These are phyloP conservation scores for Byssothecium circinans DNA, from an alignment of 2,329 filamentous ascomycete genomes.

Conservation along the genomic window DNA sequence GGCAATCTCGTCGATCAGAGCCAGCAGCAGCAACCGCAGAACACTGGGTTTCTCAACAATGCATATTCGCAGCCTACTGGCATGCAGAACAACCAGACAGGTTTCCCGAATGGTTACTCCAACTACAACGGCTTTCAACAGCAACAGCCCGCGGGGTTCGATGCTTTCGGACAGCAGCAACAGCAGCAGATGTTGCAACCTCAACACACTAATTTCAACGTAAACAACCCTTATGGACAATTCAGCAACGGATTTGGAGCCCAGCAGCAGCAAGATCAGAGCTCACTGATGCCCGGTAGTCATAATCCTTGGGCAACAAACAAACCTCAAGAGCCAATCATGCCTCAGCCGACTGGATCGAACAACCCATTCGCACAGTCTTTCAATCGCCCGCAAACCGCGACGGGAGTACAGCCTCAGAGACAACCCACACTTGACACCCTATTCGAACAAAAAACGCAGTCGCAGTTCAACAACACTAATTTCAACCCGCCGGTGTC, in stretches of 20 bases:
- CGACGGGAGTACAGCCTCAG: constrained; percentile 52
- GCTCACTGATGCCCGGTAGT: constrained; percentile 72
- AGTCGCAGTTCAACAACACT: constrained; percentile 62
- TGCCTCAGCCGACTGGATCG: constrained; percentile 86
- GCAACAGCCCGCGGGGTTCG: constrained; percentile 57
- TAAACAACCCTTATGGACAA: constrained; percentile 45
- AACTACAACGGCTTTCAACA: constrained; percentile 58
- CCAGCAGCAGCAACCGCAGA: constrained; percentile 63
- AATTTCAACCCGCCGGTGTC: constrained; percentile 52
- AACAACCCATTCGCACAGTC: constrained; percentile 93
- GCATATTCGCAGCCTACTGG: constrained; percentile 78
- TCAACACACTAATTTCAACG: constrained; percentile 57
- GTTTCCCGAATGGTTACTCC: constrained; percentile 69
- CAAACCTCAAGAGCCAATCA: constrained; percentile 66
- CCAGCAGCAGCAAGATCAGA: constrained; percentile 55
- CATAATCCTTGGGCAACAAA: constrained; percentile 87
- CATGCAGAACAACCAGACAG: constrained; percentile 63
- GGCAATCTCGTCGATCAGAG: constrained; percentile 86
- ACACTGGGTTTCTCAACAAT: constrained; percentile 67
- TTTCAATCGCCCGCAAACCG: constrained; percentile 62
- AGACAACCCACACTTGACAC: constrained; percentile 72
- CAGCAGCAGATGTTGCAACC: constrained; percentile 41
- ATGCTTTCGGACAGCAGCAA: constrained; percentile 52
- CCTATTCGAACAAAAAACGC: constrained; percentile 81
- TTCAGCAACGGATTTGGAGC: constrained; percentile 35